phyloP scores from a whole-genome alignment of 139 green algal species.

The Chlamydomonas asymmetrica region DNA sequence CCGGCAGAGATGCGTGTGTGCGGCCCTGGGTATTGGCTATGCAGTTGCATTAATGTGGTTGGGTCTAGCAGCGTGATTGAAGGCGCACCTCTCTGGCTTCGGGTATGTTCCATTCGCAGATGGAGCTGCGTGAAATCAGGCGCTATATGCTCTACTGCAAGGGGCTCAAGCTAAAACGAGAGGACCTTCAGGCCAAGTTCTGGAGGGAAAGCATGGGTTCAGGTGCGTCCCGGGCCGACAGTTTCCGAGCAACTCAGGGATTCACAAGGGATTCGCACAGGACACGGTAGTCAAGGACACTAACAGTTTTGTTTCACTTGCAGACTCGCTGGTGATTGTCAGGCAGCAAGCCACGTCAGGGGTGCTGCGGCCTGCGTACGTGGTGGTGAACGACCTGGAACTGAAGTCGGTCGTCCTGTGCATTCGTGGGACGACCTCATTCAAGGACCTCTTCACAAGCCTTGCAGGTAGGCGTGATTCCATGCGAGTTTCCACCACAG shows the following conservation, averaged over 20 bases:
- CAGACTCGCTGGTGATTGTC: conserved; percentile 63
- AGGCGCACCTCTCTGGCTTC: neutral
- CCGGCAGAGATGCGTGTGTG: too few species aligned
- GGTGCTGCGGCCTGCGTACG: conserved; percentile 79
- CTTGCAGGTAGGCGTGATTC: conserved; percentile 66
- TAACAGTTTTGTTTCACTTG: neutral
- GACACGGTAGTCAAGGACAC: neutral
- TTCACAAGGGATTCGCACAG: neutral
- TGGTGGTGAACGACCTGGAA: conserved; percentile 63
- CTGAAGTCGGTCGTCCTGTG: conserved; percentile 69
- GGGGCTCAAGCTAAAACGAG: conserved; percentile 59
- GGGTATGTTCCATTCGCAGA: conserved; percentile 37
- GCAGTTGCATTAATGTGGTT: neutral
- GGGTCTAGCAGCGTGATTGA: neutral
- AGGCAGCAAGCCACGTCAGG: conserved; percentile 64
- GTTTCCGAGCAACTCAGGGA: neutral
- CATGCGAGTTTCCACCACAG: too few species aligned
- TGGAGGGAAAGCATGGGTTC: conserved; percentile 51
- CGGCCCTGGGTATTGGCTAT: too few species aligned
- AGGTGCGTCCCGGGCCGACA: neutral
- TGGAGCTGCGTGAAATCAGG: conserved; percentile 55
- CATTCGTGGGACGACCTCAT: conserved; percentile 80
- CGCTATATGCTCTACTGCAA: conserved; percentile 78
- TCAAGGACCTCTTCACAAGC: conserved; percentile 83
- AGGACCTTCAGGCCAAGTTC: conserved; percentile 48